These are phyloP conservation scores for Buxus sempervirens DNA, from an alignment of 164 flowering plant species.

Conservation along the genomic window DNA sequence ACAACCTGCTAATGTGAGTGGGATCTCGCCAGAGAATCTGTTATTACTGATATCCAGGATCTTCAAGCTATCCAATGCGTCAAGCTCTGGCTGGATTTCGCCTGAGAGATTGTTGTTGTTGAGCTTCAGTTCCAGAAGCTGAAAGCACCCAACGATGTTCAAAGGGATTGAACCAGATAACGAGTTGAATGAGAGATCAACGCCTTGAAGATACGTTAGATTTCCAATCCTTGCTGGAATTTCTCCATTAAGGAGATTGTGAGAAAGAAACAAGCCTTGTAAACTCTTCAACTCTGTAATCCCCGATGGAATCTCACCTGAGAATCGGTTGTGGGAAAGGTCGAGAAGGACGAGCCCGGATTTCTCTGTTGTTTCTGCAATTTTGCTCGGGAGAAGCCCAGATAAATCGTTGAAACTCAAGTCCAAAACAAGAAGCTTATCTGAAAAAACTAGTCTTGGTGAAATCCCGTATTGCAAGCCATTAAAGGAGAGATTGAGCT, in stretches of 20 bases:
- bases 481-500: slow-evolving; percentile 69
- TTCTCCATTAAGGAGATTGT: slow-evolving; percentile 68
- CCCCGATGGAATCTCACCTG: slow-evolving; percentile 63
- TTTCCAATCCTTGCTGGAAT: slow-evolving; percentile 87
- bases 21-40: slow-evolving; percentile 78
- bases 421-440: slow-evolving; percentile 62
- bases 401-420: slow-evolving; percentile 73
- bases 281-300: slow-evolving; percentile 75
- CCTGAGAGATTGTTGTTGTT: slow-evolving; percentile 81
- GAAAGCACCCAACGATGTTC: slow-evolving; percentile 89
- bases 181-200: slow-evolving; percentile 74
- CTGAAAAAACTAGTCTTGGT: slow-evolving; percentile 69
- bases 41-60: slow-evolving; percentile 80
- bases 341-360: slow-evolving; percentile 78
- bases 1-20: slow-evolving; percentile 88
- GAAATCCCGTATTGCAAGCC: slow-evolving; percentile 50
- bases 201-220: slow-evolving; percentile 81
- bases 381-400: slow-evolving; percentile 59
- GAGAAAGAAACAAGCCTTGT: slow-evolving; percentile 80
- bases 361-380: slow-evolving; percentile 57
- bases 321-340: slow-evolving; percentile 72
- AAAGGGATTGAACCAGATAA: slow-evolving; percentile 78
- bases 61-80: slow-evolving; percentile 80
- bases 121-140: slow-evolving; percentile 71
- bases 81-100: slow-evolving; percentile 82